A percentile compares a stretch with the other conserved stretches of the same genome.
Evolutionary conservation across 108 stramenopile species (phyloP).

Genomic region (Cyclostephanos tholiformis): DNA sequence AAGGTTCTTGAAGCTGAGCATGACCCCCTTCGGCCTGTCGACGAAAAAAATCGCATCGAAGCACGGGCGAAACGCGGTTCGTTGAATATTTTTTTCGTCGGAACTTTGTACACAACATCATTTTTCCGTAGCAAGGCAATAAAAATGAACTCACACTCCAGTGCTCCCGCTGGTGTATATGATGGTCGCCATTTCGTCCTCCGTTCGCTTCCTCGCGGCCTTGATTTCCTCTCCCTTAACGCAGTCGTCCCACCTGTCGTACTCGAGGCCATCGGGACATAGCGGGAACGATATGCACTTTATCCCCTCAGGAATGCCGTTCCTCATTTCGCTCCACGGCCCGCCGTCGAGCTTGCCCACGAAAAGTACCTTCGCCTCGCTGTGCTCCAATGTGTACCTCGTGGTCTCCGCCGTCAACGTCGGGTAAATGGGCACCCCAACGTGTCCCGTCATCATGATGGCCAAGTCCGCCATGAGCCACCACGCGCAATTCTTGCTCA

Average conservation of each 20-base stretch:
- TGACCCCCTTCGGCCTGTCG: constrained; percentile 85
- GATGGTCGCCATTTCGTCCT: constrained; percentile 81
- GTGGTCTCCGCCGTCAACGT: constrained; percentile 75
- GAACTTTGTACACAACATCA: too few relatives aligned
- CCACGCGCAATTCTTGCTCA: constrained; percentile 76
- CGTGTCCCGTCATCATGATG: constrained; percentile 74
- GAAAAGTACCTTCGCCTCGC: constrained; percentile 73
- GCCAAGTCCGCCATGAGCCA: constrained; percentile 84
- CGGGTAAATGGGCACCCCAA: constrained; percentile 71
- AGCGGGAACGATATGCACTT: constrained; percentile 68
- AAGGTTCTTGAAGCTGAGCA: constrained; percentile 70
- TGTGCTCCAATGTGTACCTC: constrained; percentile 73
- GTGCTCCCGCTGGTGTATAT: constrained; percentile 83
- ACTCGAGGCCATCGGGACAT: constrained; percentile 52
- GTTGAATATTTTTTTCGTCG: too few relatives aligned
- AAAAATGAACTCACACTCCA: constrained; percentile 58
- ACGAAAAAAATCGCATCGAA: neutral
- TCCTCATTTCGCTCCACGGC: constrained; percentile 79
- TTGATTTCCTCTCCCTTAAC: constrained; percentile 43
- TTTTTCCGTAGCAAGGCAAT: neutral
- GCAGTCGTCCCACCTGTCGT: constrained; percentile 67
- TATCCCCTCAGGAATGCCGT: constrained; percentile 62
- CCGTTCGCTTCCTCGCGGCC: constrained; percentile 57
- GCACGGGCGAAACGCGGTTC: too few relatives aligned
- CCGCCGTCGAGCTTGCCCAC: constrained; percentile 78